phyloP scores from a whole-genome alignment of 2,329 filamentous ascomycete species.

The Claviceps quebecensis region DNA sequence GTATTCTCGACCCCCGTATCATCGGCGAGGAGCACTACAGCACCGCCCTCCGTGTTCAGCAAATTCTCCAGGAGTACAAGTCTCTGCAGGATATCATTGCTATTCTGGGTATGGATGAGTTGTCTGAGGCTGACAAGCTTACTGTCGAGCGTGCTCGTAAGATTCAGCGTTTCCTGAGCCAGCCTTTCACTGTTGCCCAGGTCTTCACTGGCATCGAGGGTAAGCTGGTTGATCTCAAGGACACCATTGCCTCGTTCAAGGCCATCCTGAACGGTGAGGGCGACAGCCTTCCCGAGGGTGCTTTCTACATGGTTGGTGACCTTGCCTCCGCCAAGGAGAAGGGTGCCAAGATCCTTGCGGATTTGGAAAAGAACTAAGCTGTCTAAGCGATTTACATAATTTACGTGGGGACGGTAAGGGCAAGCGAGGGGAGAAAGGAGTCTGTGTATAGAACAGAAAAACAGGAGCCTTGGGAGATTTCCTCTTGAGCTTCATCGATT shows the following conservation, averaged over 20 bases:
- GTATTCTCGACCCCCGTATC: constrained; percentile 98
- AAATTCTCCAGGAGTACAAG: constrained; percentile 99
- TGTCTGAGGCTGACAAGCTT: constrained; percentile 98
- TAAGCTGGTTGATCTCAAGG: constrained; percentile 93
- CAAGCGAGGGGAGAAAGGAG: constrained; percentile 15
- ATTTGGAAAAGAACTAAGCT: constrained; percentile 56
- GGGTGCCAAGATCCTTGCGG: constrained; percentile 99
- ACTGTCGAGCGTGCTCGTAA: constrained; percentile 99
- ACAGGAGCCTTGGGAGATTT: constrained; percentile 32
- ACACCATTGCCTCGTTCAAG: constrained; percentile 97
- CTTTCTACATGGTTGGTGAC: constrained; percentile 97
- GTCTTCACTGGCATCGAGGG: constrained; percentile 92
- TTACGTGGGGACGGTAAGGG: constrained; percentile 18
- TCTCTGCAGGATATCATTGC: constrained; percentile 99
- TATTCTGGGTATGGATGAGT: constrained; percentile 99
- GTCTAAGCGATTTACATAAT: constrained; percentile 17
- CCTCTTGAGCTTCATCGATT: constrained; percentile 36
- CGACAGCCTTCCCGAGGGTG: constrained; percentile 88
- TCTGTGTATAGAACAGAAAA: constrained; percentile 47
- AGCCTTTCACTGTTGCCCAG: constrained; percentile 85
- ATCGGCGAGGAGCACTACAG: constrained; percentile 97
- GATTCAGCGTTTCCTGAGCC: constrained; percentile 98
- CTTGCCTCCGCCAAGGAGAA: constrained; percentile 84
- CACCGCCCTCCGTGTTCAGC: constrained; percentile 87
- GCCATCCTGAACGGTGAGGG: constrained; percentile 87